Percentiles rank a stretch among this genome's conserved stretches.
Evolutionary conservation across 1,284 basidiomycete species (phyloP).

Genomic region (Butyriboletus appendiculatus): DNA sequence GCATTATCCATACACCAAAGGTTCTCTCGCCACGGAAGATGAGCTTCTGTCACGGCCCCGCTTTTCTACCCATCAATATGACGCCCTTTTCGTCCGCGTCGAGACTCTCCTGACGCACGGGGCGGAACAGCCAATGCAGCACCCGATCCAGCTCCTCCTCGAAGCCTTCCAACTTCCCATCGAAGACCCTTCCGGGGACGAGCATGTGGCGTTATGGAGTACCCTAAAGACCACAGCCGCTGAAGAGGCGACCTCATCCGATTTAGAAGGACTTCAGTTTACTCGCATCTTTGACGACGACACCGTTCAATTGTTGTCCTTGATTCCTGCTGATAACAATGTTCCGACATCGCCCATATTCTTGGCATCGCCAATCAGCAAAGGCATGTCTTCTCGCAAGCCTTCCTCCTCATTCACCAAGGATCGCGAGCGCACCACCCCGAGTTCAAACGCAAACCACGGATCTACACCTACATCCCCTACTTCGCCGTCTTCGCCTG

Average conservation of each 20-base stretch:
- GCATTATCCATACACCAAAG: slow-evolving; percentile 60
- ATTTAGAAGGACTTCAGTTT: slow-evolving; percentile 36
- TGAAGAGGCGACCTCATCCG: slow-evolving; percentile 10
- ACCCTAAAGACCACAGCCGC: slow-evolving; percentile 45
- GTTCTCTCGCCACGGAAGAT: slow-evolving; percentile 40
- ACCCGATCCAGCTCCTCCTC: slow-evolving; percentile 58
- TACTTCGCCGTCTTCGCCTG: slow-evolving; percentile 23
- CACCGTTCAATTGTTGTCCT: slow-evolving; percentile 50
- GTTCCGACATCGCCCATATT: slow-evolving; percentile 20
- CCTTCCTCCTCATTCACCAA: slow-evolving; percentile 23
- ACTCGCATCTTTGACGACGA: slow-evolving; percentile 63
- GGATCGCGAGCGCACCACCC: slow-evolving; percentile 7
- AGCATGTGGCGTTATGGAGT: slow-evolving; percentile 53
- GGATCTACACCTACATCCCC: slow-evolving; percentile 22
- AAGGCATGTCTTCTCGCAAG: slow-evolving; percentile 23
- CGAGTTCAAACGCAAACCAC: not conserved
- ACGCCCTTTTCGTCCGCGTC: slow-evolving; percentile 65
- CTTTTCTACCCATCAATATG: slow-evolving; percentile 62
- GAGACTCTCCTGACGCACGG: slow-evolving; percentile 49
- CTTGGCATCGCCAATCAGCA: slow-evolving; percentile 24
- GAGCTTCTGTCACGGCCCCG: slow-evolving; percentile 54
- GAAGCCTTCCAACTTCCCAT: slow-evolving; percentile 55
- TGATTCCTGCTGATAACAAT: slow-evolving; percentile 17
- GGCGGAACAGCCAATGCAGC: slow-evolving; percentile 43
- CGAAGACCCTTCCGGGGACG: slow-evolving; percentile 37